A percentile compares a stretch with the other conserved stretches of the same genome.
Conservation (phyloP, 1,284 basidiomycete genomes). For the Ceratobasidium sp. region DNA sequence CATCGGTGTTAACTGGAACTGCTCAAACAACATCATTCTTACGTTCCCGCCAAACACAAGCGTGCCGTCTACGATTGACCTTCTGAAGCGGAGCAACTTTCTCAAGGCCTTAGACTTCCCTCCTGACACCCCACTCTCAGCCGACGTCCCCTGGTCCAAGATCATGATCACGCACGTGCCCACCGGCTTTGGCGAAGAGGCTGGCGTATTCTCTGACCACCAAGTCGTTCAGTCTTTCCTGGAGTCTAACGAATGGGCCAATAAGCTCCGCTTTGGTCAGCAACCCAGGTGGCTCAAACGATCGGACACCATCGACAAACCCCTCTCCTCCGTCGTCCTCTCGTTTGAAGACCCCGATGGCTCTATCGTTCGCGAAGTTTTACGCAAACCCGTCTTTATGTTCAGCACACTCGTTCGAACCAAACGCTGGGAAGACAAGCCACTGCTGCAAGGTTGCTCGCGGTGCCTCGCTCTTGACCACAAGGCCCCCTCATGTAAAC, state of each 20-base stretch:
- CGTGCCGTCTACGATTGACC: background rate
- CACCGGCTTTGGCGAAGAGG: background rate
- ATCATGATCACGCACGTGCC: background rate
- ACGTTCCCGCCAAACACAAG: conserved; percentile 1
- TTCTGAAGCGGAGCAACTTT: background rate
- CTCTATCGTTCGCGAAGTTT: background rate
- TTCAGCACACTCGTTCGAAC: background rate
- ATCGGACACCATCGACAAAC: background rate
- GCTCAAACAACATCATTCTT: conserved; percentile 4
- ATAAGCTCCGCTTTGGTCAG: background rate
- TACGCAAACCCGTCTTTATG: background rate
- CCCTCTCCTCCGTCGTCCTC: background rate
- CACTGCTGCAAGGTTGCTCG: background rate
- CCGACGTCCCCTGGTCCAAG: conserved; percentile 19
- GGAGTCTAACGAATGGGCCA: background rate
- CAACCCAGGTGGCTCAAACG: background rate
- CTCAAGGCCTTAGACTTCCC: background rate
- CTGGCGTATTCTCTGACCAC: background rate
- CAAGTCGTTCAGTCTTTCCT: background rate
- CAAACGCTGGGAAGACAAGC: background rate
- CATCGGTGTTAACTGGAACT: conserved; percentile 17
- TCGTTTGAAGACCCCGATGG: conserved; percentile 9
- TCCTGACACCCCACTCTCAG: background rate
- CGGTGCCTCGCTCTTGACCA: background rate
- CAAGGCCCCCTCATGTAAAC: background rate